These are phyloP conservation scores for Fomitopsis schrenkii DNA, from an alignment of 1,284 basidiomycete species.

Conservation along the genomic window DNA sequence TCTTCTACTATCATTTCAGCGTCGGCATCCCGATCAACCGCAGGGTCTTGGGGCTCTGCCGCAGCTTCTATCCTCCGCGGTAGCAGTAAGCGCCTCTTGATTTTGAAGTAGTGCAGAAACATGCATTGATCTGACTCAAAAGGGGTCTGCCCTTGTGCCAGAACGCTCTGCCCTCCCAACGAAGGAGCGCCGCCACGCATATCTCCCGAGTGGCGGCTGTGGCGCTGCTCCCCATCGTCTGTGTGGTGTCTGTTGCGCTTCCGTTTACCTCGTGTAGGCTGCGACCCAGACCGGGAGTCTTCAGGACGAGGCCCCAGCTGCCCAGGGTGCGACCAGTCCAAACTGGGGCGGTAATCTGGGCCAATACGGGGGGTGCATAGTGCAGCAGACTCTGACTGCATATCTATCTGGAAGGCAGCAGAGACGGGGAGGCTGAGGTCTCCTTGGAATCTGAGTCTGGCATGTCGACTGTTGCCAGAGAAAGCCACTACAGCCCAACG, in stretches of 20 bases:
- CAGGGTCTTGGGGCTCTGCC: background rate
- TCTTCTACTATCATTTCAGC: background rate
- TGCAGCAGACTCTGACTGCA: background rate
- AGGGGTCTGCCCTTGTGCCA: too few relatives aligned
- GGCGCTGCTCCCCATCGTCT: background rate
- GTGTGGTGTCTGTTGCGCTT: background rate
- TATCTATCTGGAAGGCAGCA: background rate
- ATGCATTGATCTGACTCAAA: background rate
- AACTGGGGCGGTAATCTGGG: background rate
- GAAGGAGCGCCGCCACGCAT: background rate
- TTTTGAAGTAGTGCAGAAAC: background rate
- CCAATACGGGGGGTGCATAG: background rate
- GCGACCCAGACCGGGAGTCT: background rate
- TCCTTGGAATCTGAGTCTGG: background rate
- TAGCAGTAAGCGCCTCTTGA: slow-evolving; percentile 4
- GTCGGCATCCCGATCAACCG: background rate
- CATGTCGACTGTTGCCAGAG: background rate
- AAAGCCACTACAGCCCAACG: background rate
- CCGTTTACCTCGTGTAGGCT: background rate
- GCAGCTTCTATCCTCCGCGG: background rate
- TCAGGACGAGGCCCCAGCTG: background rate
- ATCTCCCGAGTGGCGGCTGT: background rate
- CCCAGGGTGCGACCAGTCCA: too few relatives aligned
- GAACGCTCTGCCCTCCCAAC: background rate
- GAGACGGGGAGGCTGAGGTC: background rate